Conservation (phyloP, 352 stramenopile species). For the Globisporangium middletonii region DNA sequence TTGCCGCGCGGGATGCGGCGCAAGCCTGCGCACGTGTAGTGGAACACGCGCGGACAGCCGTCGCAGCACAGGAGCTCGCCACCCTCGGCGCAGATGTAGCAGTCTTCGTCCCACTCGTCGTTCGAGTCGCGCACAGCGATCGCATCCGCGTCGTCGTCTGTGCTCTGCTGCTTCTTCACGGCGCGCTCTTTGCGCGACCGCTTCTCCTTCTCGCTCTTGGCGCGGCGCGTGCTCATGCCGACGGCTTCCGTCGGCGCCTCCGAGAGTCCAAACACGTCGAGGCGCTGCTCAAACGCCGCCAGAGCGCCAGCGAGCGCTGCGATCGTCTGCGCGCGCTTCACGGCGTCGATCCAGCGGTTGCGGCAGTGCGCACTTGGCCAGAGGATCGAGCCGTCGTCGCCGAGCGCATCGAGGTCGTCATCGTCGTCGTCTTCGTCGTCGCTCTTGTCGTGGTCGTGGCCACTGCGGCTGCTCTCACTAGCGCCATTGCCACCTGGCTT, state of each 20-base stretch:
- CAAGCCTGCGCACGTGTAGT: slow-evolving; percentile 81
- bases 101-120: slow-evolving; percentile 88
- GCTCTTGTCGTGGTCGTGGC: slow-evolving; percentile 48
- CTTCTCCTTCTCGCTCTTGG: slow-evolving; percentile 70
- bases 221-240: slow-evolving; percentile 33
- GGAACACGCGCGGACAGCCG: slow-evolving; percentile 89
- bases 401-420: slow-evolving; percentile 52
- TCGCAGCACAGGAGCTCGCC: slow-evolving; percentile 89
- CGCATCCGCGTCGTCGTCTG: slow-evolving; percentile 34
- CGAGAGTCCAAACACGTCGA: slow-evolving; percentile 61
- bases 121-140: slow-evolving; percentile 36
- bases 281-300: slow-evolving; percentile 55
- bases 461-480: not conserved
- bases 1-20: slow-evolving; percentile 78
- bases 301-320: slow-evolving; percentile 51
- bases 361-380: slow-evolving; percentile 73
- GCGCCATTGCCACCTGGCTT: not conserved
- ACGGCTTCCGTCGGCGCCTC: slow-evolving; percentile 39
- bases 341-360: slow-evolving; percentile 59
- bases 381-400: slow-evolving; percentile 53
- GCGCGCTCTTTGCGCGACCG: slow-evolving; percentile 60
- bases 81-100: slow-evolving; percentile 80
- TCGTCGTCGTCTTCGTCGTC: slow-evolving; percentile 77
- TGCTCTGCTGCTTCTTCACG: slow-evolving; percentile 50
- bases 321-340: slow-evolving; percentile 48